Evolutionary conservation across 805 yeast genomes (phyloP).

Genomic region (Candida coquimbonensis): DNA sequence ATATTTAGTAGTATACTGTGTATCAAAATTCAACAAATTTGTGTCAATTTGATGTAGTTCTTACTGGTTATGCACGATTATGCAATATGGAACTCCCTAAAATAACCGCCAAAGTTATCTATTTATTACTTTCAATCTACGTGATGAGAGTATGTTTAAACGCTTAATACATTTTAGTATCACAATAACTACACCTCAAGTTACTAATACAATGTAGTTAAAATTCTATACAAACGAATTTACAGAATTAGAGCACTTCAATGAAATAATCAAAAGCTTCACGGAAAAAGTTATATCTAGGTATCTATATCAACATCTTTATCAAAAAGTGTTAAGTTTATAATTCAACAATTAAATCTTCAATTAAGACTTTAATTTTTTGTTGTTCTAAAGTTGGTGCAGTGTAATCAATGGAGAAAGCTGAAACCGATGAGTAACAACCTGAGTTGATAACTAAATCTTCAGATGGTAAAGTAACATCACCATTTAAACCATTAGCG

Average conservation of each 20-base stretch:
- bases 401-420: conserved; percentile 39
- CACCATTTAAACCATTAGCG: conserved; percentile 32
- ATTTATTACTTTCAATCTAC: too few species aligned
- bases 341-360: conserved; percentile 8
- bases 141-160: too few species aligned
- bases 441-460: conserved; percentile 21
- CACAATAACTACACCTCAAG: too few species aligned
- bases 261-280: neutral
- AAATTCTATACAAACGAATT: too few species aligned
- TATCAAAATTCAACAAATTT: too few species aligned
- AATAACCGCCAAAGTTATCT: too few species aligned
- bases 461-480: conserved; percentile 39
- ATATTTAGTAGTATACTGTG: too few species aligned
- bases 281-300: neutral
- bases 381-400: conserved; percentile 14
- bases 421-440: conserved; percentile 39
- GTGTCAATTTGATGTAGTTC: neutral
- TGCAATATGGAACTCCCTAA: neutral
- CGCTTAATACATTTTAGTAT: too few species aligned
- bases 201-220: too few species aligned
- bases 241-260: too few species aligned
- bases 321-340: neutral
- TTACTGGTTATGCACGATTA: neutral
- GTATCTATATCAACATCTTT: neutral
- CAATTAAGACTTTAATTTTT: conserved; percentile 13